Percentiles rank a stretch among this genome's conserved stretches.
These are phyloP conservation scores for Teratosphaeria nubilosa DNA, from an alignment of 2,329 filamentous ascomycete genomes.

Conservation along the genomic window DNA sequence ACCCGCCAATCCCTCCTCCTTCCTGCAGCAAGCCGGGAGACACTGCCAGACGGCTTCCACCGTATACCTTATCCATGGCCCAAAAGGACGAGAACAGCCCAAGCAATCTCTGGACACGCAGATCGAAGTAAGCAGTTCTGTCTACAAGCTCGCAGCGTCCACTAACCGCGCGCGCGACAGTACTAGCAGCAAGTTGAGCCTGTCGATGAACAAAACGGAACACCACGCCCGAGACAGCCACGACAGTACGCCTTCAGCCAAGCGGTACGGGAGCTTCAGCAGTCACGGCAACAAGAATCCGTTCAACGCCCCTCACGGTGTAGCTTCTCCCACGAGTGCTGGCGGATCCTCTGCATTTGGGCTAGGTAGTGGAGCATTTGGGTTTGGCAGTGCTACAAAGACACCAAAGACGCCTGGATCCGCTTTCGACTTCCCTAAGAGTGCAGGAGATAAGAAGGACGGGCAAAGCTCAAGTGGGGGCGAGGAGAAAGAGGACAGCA, in stretches of 20 bases:
- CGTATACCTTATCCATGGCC: constrained; percentile 15
- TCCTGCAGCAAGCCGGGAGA: neutral
- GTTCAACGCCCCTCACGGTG: constrained; percentile 58
- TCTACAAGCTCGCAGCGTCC: neutral
- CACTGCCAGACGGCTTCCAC: neutral
- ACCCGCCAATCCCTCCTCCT: neutral
- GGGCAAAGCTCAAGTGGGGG: constrained; percentile 34
- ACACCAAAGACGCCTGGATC: constrained; percentile 69
- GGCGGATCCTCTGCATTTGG: constrained; percentile 83
- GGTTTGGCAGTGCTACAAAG: constrained; percentile 70
- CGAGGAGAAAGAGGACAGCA: constrained; percentile 23
- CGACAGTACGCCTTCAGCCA: constrained; percentile 52
- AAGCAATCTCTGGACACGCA: constrained; percentile 59
- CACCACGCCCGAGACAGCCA: constrained; percentile 42
- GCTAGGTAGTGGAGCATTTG: constrained; percentile 88
- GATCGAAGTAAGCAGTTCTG: constrained; percentile 59
- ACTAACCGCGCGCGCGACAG: constrained; percentile 20
- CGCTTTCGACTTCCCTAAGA: constrained; percentile 65
- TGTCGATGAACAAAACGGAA: constrained; percentile 61
- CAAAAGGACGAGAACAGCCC: constrained; percentile 26
- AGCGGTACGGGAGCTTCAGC: constrained; percentile 61
- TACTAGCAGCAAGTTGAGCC: constrained; percentile 81
- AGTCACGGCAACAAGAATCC: constrained; percentile 70
- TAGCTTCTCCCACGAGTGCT: constrained; percentile 64
- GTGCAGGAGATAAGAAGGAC: constrained; percentile 53